Evolutionary conservation across 2,329 filamentous ascomycete species (phyloP).

Genomic region (Colletotrichum camelliae): DNA sequence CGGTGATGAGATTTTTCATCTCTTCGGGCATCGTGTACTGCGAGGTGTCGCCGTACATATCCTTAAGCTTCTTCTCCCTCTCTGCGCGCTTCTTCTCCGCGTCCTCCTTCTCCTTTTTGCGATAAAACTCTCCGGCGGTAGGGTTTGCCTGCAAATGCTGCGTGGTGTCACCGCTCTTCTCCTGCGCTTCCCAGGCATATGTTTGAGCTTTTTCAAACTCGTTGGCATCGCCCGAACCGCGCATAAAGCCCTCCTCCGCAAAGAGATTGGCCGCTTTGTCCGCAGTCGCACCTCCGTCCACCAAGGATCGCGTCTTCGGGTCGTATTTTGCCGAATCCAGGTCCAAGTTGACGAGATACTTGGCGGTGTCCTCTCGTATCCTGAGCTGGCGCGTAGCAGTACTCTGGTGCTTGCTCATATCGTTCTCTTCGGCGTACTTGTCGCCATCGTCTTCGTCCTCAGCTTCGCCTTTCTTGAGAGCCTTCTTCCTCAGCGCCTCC

Average conservation of each 20-base stretch:
- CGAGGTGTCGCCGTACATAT: constrained; percentile 79
- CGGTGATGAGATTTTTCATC: constrained; percentile 66
- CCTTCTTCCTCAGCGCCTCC: constrained; percentile 72
- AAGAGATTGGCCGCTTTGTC: constrained; percentile 84
- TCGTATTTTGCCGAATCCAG: constrained; percentile 97
- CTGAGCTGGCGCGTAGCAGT: constrained; percentile 90
- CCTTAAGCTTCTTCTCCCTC: constrained; percentile 72
- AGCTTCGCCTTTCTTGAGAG: constrained; percentile 49
- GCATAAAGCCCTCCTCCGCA: constrained; percentile 91
- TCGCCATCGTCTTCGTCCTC: constrained; percentile 64
- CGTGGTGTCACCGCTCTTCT: constrained; percentile 77
- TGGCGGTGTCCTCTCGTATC: constrained; percentile 94
- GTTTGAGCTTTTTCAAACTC: constrained; percentile 90
- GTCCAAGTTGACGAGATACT: constrained; percentile 94
- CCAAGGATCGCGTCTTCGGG: constrained; percentile 91
- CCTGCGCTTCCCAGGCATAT: constrained; percentile 96
- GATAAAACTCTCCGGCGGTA: constrained; percentile 84
- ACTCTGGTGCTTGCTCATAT: constrained; percentile 93
- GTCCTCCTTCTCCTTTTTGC: constrained; percentile 81
- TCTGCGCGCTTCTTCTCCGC: constrained; percentile 71
- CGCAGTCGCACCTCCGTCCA: constrained; percentile 80
- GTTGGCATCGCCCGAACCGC: constrained; percentile 85
- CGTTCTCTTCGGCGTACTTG: constrained; percentile 91
- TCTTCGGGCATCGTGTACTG: constrained; percentile 62
- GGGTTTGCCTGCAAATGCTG: constrained; percentile 96